Evolutionary conservation across 2,329 filamentous ascomycete genomes (phyloP).

Genomic region (Nemania sp.): DNA sequence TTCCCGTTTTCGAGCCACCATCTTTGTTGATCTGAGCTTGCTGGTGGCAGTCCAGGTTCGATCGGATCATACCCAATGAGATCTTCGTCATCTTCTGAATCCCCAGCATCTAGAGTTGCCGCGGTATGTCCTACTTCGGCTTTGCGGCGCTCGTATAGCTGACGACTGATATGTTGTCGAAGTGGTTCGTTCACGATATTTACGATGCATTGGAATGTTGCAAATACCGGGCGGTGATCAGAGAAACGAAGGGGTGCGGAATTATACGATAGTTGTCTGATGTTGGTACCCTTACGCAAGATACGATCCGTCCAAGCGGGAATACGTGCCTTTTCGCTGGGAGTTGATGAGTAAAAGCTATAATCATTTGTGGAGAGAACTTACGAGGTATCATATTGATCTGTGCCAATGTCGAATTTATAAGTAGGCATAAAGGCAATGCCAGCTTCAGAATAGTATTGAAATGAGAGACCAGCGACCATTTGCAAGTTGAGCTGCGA

Average conservation of each 20-base stretch:
- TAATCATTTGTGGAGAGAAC: constrained; percentile 36
- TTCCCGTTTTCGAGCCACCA: constrained; percentile 74
- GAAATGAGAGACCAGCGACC: constrained; percentile 87
- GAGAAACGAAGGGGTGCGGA: constrained; percentile 84
- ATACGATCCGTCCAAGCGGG: constrained; percentile 98
- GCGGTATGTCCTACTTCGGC: constrained; percentile 67
- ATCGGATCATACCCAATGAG: constrained; percentile 80
- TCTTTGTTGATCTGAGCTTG: constrained; percentile 69
- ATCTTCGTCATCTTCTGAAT: constrained; percentile 77
- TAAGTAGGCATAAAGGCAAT: constrained; percentile 94
- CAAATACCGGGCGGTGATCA: constrained; percentile 94
- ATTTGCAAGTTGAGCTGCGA: constrained; percentile 86
- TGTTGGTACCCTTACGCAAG: constrained; percentile 79
- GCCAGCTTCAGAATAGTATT: constrained; percentile 85
- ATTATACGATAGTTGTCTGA: constrained; percentile 82
- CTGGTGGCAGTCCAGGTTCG: constrained; percentile 72
- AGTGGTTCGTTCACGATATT: constrained; percentile 75
- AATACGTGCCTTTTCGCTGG: constrained; percentile 85
- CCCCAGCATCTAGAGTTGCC: constrained; percentile 57
- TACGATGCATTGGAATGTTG: constrained; percentile 81
- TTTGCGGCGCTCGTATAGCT: constrained; percentile 73
- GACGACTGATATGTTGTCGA: constrained; percentile 72
- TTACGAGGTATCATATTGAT: constrained; percentile 89
- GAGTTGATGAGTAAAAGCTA: constrained; percentile 37
- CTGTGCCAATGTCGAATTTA: constrained; percentile 87